These are phyloP conservation scores for Macrocybe gigantea DNA, from an alignment of 768 basidiomycete species.

Conservation along the genomic window DNA sequence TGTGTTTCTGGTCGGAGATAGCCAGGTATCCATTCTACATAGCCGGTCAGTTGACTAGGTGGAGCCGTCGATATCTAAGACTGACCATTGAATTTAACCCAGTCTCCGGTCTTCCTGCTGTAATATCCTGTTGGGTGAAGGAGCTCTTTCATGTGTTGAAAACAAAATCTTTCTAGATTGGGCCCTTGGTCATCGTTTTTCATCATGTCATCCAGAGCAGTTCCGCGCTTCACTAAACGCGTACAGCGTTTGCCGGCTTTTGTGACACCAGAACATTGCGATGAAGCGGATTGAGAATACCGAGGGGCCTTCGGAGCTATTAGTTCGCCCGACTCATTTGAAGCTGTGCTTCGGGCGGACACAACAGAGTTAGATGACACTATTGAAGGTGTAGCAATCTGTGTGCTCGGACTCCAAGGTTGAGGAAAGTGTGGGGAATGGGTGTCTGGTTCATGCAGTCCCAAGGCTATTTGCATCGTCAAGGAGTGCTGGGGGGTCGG, in stretches of 20 bases:
- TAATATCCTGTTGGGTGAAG: slow-evolving; percentile 52
- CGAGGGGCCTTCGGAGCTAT: no score
- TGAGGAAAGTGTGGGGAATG: no score
- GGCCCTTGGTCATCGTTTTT: slow-evolving; percentile 21
- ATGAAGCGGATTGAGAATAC: no score
- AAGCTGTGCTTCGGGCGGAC: no score
- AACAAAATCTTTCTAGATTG: slow-evolving; percentile 48
- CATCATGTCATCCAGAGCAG: slow-evolving; percentile 18
- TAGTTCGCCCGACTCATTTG: no score
- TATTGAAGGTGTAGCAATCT: no score
- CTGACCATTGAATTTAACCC: slow-evolving; percentile 56
- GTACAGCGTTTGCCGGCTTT: slow-evolving; percentile 58
- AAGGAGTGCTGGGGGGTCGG: slow-evolving; percentile 19
- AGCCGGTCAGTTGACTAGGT: background rate
- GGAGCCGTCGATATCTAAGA: background rate
- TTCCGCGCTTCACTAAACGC: slow-evolving; percentile 46
- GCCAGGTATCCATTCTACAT: slow-evolving; percentile 60
- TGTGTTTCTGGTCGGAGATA: slow-evolving; percentile 62
- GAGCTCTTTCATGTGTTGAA: slow-evolving; percentile 56
- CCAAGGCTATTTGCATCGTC: slow-evolving; percentile 32
- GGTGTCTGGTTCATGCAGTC: no score
- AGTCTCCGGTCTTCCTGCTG: slow-evolving; percentile 40
- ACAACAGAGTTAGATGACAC: no score
- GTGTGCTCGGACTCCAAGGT: no score
- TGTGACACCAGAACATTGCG: slow-evolving; percentile 62